phyloP scores from a whole-genome alignment of 2,329 filamentous ascomycete species.

The Podosphaera fusca region DNA sequence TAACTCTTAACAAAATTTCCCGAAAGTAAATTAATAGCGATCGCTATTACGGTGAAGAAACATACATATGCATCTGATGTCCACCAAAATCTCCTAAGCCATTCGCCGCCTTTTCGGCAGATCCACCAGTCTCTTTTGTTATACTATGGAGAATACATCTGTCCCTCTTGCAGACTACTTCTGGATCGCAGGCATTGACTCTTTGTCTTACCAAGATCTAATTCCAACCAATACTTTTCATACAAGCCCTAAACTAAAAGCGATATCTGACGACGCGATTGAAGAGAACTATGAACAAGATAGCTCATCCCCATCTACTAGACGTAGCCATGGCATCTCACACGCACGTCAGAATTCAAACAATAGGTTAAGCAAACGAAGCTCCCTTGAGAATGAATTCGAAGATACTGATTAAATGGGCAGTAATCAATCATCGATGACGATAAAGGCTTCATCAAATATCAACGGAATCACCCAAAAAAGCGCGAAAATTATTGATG shows the following conservation, averaged over 20 bases:
- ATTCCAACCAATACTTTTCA: constrained; percentile 11
- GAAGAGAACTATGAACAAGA: constrained; percentile 29
- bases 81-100: constrained; percentile 3
- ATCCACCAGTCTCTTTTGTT: constrained; percentile 5
- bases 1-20: not conserved
- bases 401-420: constrained; percentile 23
- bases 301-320: constrained; percentile 16
- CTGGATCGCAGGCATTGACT: constrained; percentile 51
- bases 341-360: constrained; percentile 39
- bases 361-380: constrained; percentile 28
- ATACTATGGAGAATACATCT: constrained; percentile 22
- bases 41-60: not conserved
- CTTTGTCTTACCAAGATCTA: constrained; percentile 38
- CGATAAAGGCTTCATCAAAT: constrained; percentile 26
- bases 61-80: constrained; percentile 6
- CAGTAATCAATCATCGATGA: constrained; percentile 44
- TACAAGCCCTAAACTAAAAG: constrained; percentile 10
- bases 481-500: constrained; percentile 5
- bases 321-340: constrained; percentile 19
- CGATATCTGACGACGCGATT: constrained; percentile 28
- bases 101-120: constrained; percentile 2
- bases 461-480: constrained; percentile 7
- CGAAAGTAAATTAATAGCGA: not conserved
- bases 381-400: constrained; percentile 29
- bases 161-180: constrained; percentile 51